A percentile compares a stretch with the other conserved stretches of the same genome.
These are phyloP conservation scores for Aureobasidium mangrovei DNA, from an alignment of 2,329 filamentous ascomycete species.

Conservation along the genomic window DNA sequence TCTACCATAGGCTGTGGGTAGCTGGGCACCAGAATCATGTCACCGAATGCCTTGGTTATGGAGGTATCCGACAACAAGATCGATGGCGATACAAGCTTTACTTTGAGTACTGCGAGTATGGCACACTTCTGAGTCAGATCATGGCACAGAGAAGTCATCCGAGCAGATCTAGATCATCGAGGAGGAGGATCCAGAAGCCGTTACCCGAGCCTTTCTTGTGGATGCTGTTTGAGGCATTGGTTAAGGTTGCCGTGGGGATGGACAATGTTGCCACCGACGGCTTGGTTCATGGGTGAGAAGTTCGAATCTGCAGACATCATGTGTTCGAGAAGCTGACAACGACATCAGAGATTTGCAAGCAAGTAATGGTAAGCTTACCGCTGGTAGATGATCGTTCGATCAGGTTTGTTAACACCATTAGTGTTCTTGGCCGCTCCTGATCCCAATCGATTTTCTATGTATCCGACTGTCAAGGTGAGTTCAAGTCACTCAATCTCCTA, in stretches of 20 bases:
- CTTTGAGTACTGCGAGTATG: neutral
- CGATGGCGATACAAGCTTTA: neutral
- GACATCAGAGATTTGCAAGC: neutral
- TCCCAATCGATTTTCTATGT: neutral
- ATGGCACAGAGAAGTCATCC: neutral
- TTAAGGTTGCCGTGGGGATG: neutral
- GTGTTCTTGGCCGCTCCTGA: neutral
- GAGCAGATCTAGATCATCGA: neutral
- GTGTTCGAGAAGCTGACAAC: neutral
- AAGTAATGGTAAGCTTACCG: neutral
- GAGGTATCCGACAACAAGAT: neutral
- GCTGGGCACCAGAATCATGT: neutral
- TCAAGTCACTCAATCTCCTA: too few species aligned
- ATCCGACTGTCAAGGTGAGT: too few species aligned
- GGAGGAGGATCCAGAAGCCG: neutral
- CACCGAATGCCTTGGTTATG: neutral
- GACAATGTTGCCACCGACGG: neutral
- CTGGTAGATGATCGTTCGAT: neutral
- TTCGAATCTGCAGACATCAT: neutral
- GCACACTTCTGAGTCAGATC: neutral
- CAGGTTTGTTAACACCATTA: neutral
- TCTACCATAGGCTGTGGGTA: neutral
- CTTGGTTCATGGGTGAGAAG: neutral
- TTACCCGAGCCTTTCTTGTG: neutral
- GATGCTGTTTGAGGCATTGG: neutral